Evolutionary conservation across 2,329 filamentous ascomycete genomes (phyloP).

Genomic region (Camptophora hylomeconis): DNA sequence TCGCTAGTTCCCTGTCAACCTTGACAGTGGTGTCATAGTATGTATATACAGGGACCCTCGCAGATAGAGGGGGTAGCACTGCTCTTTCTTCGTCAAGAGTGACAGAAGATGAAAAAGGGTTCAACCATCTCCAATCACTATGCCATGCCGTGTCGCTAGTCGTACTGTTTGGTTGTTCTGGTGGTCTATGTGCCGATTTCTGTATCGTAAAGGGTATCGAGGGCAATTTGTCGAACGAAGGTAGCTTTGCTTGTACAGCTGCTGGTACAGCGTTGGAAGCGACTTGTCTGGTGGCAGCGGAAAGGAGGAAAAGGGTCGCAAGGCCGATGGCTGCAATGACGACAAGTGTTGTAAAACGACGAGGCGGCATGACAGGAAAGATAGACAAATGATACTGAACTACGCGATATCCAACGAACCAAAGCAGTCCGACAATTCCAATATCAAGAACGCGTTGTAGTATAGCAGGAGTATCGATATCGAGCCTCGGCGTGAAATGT

Average conservation of each 20-base stretch:
- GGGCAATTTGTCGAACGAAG: slow-evolving; percentile 35
- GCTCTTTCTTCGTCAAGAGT: slow-evolving; percentile 70
- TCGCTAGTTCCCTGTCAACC: slow-evolving; percentile 50
- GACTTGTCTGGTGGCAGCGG: slow-evolving; percentile 28
- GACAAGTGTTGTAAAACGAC: slow-evolving; percentile 22
- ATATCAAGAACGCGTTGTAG: too few relatives aligned
- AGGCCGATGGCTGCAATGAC: slow-evolving; percentile 31
- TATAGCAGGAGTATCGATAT: too few relatives aligned
- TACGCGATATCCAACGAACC: too few relatives aligned
- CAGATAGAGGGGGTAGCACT: slow-evolving; percentile 62
- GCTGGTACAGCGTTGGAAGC: slow-evolving; percentile 18
- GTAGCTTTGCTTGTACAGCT: slow-evolving; percentile 23
- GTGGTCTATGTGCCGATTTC: slow-evolving; percentile 56
- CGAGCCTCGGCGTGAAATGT: too few relatives aligned
- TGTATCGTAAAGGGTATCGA: slow-evolving; percentile 51
- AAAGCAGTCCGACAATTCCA: too few relatives aligned
- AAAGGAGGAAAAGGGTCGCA: slow-evolving; percentile 29
- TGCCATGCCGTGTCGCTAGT: slow-evolving; percentile 73
- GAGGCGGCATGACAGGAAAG: slow-evolving; percentile 14
- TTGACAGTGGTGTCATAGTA: slow-evolving; percentile 64
- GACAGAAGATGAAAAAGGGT: slow-evolving; percentile 72
- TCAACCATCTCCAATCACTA: slow-evolving; percentile 78
- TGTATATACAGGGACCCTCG: slow-evolving; percentile 69
- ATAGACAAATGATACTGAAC: too few relatives aligned
- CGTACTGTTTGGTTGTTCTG: slow-evolving; percentile 64